Evolutionary conservation across 2,329 filamentous ascomycete species (phyloP), one percentile per base, ranked within the genome.

Genomic region (Parastagonospora avenae): DNA sequence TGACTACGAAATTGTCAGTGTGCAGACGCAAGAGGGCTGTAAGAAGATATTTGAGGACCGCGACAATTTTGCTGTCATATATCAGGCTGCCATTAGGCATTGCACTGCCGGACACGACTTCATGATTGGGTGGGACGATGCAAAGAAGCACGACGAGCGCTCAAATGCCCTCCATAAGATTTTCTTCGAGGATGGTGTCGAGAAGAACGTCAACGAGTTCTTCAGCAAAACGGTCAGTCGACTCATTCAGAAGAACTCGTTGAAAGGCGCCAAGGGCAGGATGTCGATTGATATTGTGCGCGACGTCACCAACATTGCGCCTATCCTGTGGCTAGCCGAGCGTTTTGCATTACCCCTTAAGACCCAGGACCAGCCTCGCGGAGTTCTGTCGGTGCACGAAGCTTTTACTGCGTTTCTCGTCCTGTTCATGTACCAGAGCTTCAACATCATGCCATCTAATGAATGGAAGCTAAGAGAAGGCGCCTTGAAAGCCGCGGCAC

Each of bases 261-360:
- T 82, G 12, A 74, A 74, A 38, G 80, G 79, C 48, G 68, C 72
- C n/a, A 76, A 75, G 35, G 68, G 71, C 16, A 70, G 74, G 37
- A 75, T 75, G 31, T 76, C 78, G 1, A 79, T 82, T 58, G 77
- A 82, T 46, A 78, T 81, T 4, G 77, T 90, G 8, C 82, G 86
- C 19, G 86, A 90, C 53, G 82, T 91, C 1, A 86, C 84, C 24
- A 91, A 91, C 64, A 73, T 89, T 24, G 82, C 80, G 0, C 86
- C 87, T 5, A 83, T 86, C 3, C 79, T 84, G 60, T 90, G 83
- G 62, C 76, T 89, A 35, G 84, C 82, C 0, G 77, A 87, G 2
- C 80, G 81, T 4, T 88, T 90, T 66, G 83, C 85, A 42, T 75
- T 91, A 3, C 87, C 88, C 0, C 76, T 91, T 33, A 89, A 90